phyloP scores from a whole-genome alignment of 805 yeast genomes.

The Komagataella kurtzmanii region DNA sequence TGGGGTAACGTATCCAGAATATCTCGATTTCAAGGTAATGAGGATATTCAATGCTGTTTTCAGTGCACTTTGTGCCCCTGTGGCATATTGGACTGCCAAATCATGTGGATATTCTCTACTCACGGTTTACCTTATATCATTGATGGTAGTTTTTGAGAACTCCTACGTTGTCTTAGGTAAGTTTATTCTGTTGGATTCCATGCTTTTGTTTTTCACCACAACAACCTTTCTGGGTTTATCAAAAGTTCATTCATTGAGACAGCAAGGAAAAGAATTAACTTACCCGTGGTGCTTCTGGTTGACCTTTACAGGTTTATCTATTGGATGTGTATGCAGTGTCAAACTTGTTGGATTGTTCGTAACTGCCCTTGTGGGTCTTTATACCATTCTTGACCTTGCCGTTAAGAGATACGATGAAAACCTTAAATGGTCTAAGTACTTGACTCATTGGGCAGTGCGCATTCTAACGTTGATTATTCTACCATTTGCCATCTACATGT shows the following conservation, averaged over 20 bases:
- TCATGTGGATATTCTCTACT: conserved; percentile 36
- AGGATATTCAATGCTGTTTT: conserved; percentile 60
- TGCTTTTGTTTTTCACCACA: conserved; percentile 64
- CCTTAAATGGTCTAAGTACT: conserved; percentile 20
- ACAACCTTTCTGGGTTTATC: conserved; percentile 51
- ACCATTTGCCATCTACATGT: conserved; percentile 58
- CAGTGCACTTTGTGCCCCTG: conserved; percentile 52
- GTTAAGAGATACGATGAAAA: conserved; percentile 26
- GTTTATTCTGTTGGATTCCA: conserved; percentile 66
- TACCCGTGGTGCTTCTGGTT: conserved; percentile 39
- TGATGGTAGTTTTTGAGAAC: conserved; percentile 55
- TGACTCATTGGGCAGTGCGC: conserved; percentile 62
- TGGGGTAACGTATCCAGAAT: conserved; percentile 51
- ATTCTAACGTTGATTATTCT: conserved; percentile 50
- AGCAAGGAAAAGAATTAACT: conserved; percentile 21
- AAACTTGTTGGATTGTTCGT: conserved; percentile 78
- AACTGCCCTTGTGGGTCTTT: conserved; percentile 46
- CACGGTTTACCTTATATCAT: conserved; percentile 45
- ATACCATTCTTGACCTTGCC: conserved; percentile 38
- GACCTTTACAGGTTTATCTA: conserved; percentile 45
- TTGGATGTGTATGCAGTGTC: conserved; percentile 76
- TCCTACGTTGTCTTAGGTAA: conserved; percentile 59
- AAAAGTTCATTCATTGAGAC: conserved; percentile 35
- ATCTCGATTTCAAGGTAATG: conserved; percentile 49
- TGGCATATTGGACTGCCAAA: conserved; percentile 59